Evolutionary conservation across 2,329 filamentous ascomycete genomes (phyloP), one percentile per base, ranked within the genome.

Genomic region (Fusarium longipes): DNA sequence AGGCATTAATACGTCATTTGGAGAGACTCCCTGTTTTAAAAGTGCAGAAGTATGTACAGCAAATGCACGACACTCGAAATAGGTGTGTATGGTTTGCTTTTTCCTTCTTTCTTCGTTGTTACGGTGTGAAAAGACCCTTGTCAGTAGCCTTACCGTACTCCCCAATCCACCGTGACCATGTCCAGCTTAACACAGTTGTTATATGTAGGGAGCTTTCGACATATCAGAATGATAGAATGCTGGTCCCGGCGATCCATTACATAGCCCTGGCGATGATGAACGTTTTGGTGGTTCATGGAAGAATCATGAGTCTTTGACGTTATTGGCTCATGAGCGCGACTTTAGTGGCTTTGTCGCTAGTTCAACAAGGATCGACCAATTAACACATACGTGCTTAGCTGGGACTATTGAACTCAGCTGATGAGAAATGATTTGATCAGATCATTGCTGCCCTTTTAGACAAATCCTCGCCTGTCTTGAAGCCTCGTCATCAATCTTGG

Each of bases 241-340:
- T 38, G 17, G 18, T 24, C 25, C 57, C 42, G 30, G 25, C 42
- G 57, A 57, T 63, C 59, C 42, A 63, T 56, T 43, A 43, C 25
- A 36, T 18, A 38, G 35, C 25, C 42, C 42, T 27, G 57, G n/a
- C 35, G 42, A 47, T 52, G 43, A 47, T 30, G 45, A 33, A 55
- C 24, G 59, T 59, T 59, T 43, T 54, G 45, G 45, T 35, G 44
- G 52, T 47, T 53, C 43, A 17, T 50, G 30, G 30, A 25, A 49
- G 8, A 38, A 35, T 38, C 55, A 32, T 47, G 62, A 24, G 39
- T 44, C 55, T 65, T 33, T 38, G 47, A 44, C 39, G 43, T 42
- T 40, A 68, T 68, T 68, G 60, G 60, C 43, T 47, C 29, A n/a
- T 47, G 29, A 47, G 51, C 45, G 35, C 29, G 35, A 25, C 58